These are phyloP conservation scores for Fusarium redolens DNA, from an alignment of 2,329 filamentous ascomycete genomes.

Conservation along the genomic window DNA sequence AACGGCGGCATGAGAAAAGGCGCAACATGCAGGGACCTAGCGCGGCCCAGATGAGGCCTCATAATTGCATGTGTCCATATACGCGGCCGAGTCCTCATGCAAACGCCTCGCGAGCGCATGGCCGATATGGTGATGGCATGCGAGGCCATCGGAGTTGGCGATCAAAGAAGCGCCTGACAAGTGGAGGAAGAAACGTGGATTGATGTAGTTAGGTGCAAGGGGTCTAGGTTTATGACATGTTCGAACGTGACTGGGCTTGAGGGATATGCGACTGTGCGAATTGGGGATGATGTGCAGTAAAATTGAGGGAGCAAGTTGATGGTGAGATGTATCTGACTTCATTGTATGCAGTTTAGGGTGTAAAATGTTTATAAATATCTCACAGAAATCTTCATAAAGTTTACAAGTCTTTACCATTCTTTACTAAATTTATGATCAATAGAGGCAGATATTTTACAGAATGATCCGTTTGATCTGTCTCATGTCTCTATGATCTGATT, in stretches of 20 bases:
- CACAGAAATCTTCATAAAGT: accelerated
- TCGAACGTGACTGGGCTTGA: constrained; percentile 45
- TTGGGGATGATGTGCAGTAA: constrained; percentile 31
- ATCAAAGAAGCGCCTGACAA: constrained; percentile 25
- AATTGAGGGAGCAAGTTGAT: not conserved
- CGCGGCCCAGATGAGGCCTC: constrained; percentile 24
- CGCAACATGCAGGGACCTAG: constrained; percentile 46
- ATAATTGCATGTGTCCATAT: constrained; percentile 17
- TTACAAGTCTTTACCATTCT: not conserved
- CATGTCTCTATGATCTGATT: constrained; percentile 21
- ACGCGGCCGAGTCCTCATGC: constrained; percentile 9
- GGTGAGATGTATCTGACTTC: not conserved
- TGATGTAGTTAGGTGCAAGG: constrained; percentile 31
- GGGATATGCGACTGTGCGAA: constrained; percentile 31
- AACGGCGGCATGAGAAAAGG: constrained; percentile 71
- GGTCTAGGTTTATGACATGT: constrained; percentile 44
- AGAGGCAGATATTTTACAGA: not conserved
- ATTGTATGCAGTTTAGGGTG: not conserved
- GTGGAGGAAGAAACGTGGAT: constrained; percentile 25
- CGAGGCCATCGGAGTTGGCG: constrained; percentile 38
- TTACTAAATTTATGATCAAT: not conserved
- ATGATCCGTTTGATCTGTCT: constrained; percentile 6
- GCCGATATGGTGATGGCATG: constrained; percentile 38
- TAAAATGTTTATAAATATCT: not conserved
- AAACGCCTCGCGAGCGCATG: constrained; percentile 29